These are phyloP conservation scores for Clathrus columnatus DNA, from an alignment of 768 basidiomycete genomes.

Conservation along the genomic window DNA sequence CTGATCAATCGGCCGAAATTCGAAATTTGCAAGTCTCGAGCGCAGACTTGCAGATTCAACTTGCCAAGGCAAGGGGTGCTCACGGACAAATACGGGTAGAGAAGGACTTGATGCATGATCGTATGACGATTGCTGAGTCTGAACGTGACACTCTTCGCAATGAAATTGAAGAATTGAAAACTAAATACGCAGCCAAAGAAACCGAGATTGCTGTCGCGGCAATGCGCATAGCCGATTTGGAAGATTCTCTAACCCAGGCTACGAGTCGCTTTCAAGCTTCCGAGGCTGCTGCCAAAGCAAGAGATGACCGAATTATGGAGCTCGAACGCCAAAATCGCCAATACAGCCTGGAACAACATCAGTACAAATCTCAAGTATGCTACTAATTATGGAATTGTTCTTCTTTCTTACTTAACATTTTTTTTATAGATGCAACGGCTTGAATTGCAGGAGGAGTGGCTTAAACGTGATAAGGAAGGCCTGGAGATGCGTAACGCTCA, in stretches of 20 bases:
- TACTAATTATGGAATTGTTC: not conserved
- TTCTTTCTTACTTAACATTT: constrained; percentile 11
- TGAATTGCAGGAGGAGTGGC: constrained; percentile 48
- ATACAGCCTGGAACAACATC: constrained; percentile 44
- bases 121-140: constrained; percentile 46
- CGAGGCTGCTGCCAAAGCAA: constrained; percentile 56
- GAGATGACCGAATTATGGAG: constrained; percentile 49
- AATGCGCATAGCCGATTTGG: constrained; percentile 48
- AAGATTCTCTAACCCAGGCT: constrained; percentile 67
- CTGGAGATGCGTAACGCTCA: constrained; percentile 38
- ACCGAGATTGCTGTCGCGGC: constrained; percentile 40
- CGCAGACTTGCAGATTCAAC: constrained; percentile 59
- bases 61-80: constrained; percentile 67
- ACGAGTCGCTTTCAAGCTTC: constrained; percentile 61
- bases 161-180: constrained; percentile 49
- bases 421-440: constrained; percentile 47
- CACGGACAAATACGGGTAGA: constrained; percentile 76
- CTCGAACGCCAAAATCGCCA: constrained; percentile 57
- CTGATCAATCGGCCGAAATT: constrained; percentile 58
- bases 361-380: constrained; percentile 52
- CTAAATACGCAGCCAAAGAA: constrained; percentile 31
- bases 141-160: constrained; percentile 55
- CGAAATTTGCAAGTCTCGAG: constrained; percentile 45
- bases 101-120: constrained; percentile 65
- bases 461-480: constrained; percentile 55